Conservation (phyloP, 1,284 basidiomycete genomes). For the Pulveroboletus sp. region DNA sequence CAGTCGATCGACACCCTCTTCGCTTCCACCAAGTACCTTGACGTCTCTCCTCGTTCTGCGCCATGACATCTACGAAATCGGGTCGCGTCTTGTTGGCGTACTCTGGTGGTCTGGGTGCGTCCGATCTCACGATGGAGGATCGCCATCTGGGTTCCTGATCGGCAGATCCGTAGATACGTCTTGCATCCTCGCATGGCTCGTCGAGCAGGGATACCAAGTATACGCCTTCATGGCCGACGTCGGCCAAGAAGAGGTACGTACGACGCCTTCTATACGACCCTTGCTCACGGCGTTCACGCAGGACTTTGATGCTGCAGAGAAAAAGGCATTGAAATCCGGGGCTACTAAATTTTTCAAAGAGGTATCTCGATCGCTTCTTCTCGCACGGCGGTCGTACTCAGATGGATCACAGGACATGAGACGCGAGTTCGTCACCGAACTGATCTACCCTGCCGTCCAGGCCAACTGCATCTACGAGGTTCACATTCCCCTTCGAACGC, state of each 20-base stretch:
- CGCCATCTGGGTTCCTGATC: neutral
- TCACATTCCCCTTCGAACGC: constrained; percentile 6
- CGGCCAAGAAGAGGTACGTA: constrained; percentile 88
- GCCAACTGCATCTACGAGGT: constrained; percentile 99
- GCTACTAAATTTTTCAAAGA: constrained; percentile 95
- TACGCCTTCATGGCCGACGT: constrained; percentile 99
- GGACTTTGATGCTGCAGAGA: constrained; percentile 94
- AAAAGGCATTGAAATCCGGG: constrained; percentile 91
- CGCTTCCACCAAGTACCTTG: neutral
- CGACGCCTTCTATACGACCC: neutral
- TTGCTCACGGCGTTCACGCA: constrained; percentile 32
- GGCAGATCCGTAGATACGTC: constrained; percentile 65
- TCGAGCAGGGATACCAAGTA: constrained; percentile 97
- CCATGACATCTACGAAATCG: constrained; percentile 28
- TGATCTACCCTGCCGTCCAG: constrained; percentile 98
- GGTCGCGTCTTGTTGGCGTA: constrained; percentile 94
- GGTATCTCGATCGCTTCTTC: constrained; percentile 41
- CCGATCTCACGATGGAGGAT: neutral
- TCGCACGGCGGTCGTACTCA: neutral
- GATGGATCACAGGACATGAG: constrained; percentile 73
- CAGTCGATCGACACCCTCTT: no score
- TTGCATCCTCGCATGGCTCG: constrained; percentile 95
- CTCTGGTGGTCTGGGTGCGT: constrained; percentile 95
- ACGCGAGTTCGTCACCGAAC: constrained; percentile 93
- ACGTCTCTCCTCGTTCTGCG: neutral